Base-by-base conservation (phyloP, 192 early-diverging fungal species). In the Backusella westeae region DNA sequence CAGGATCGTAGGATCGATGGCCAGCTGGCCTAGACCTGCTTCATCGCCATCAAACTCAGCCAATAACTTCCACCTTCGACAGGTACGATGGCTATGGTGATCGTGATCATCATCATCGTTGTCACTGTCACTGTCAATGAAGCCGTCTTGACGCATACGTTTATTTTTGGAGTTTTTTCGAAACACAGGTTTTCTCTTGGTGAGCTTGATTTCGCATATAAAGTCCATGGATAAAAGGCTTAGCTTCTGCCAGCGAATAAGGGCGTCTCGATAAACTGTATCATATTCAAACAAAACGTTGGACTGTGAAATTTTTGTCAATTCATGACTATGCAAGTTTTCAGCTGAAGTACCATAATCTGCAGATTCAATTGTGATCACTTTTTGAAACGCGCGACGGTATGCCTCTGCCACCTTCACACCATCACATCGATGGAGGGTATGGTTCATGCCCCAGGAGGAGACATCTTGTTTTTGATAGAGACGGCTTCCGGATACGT, bases 361-460 rank as follows among this genome's bases (percentile, higher is more conserved):
- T 63, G 56, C 56, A 72, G 75, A 80, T 23, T 71, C 75, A 15
- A 83, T 44, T 6, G 65, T 66, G 23, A 83, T 80, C 29, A 77
- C 65, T 29, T 83, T 83, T 66, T 83, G 82, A 39, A 79, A 83
- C 29, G 78, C 72, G 8, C 73, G 23, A 34, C 82, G 52, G 29
- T 75, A 39, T 0, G 78, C 72, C 41, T 77, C 75, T 6, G 82
- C 82, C 15, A 81, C 73, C 4, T 67, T 77, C 1, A 71, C 39
- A 1, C 72, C 71, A 3, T 35, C 32, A 41, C 49, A 63, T 14
- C 56, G 56, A 29, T 29, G 56, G 8, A 63, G 9, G 21, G 56
- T 63, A 1, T 63, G 56, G 26, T 63, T 63, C 56, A 63, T 63
- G 26, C 56, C 56, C 56, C 56, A 63, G 12, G 9, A 29, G 3